phyloP scores from a whole-genome alignment of 306 rosid species.

The Carpinus fangiana region DNA sequence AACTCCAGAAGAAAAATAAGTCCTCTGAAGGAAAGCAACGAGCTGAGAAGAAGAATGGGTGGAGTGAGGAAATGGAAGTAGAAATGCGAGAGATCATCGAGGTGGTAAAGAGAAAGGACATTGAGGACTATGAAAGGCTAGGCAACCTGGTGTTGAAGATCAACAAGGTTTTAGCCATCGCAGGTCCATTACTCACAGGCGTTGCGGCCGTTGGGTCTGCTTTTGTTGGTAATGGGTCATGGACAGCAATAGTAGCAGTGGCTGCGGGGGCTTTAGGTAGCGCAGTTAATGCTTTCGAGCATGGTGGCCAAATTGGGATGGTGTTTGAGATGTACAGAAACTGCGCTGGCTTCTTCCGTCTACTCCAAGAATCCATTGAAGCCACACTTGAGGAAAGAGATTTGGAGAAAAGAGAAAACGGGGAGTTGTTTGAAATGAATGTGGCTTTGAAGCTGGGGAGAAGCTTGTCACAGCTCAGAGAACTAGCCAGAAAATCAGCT shows the following conservation, averaged over 20 bases:
- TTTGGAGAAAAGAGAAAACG: constrained; percentile 62
- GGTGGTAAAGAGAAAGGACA: constrained; percentile 56
- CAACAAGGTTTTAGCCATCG: constrained; percentile 57
- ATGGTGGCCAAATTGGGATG: constrained; percentile 77
- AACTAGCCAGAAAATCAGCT: constrained; percentile 51
- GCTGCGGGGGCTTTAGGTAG: constrained; percentile 59
- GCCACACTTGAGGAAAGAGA: constrained; percentile 48
- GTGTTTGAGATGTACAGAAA: constrained; percentile 68
- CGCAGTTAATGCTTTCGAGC: constrained; percentile 52
- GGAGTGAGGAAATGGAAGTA: constrained; percentile 54
- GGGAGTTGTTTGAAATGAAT: constrained; percentile 52
- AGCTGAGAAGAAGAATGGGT: constrained; percentile 39
- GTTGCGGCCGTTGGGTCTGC: constrained; percentile 60
- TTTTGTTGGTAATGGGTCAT: constrained; percentile 40
- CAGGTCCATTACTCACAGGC: constrained; percentile 72
- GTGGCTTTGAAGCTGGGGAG: constrained; percentile 72
- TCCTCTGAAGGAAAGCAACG: not conserved
- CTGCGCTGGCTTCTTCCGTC: constrained; percentile 54
- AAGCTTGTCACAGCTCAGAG: constrained; percentile 52
- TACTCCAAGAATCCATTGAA: constrained; percentile 46
- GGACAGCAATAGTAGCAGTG: constrained; percentile 36
- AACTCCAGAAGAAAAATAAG: not conserved
- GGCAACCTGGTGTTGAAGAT: constrained; percentile 60
- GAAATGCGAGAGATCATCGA: constrained; percentile 59
- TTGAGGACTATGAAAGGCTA: constrained; percentile 61